Evolutionary conservation across 164 flowering plant species (phyloP).

Genomic region (Paratinospora sagittata): DNA sequence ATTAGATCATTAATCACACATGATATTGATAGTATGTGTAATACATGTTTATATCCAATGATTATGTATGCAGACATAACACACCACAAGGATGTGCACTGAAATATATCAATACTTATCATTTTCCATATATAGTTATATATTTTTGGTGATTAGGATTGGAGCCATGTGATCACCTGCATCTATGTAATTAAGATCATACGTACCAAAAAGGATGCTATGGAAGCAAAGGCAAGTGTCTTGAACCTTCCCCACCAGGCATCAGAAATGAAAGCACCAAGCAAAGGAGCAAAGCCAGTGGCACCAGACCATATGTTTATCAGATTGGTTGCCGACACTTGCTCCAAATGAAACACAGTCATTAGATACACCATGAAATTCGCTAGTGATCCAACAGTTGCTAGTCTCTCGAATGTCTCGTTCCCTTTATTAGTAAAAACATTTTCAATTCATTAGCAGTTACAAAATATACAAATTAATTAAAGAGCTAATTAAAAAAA

Average conservation of each 20-base stretch:
- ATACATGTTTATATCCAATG: too few species aligned
- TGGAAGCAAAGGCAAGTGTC: slow-evolving; percentile 47
- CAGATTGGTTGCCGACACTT: slow-evolving; percentile 42
- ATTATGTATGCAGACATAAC: too few species aligned
- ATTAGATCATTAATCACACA: too few species aligned
- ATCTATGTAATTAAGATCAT: too few species aligned
- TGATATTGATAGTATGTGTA: too few species aligned
- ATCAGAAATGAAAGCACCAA: slow-evolving; percentile 70
- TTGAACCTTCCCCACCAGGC: slow-evolving; percentile 59
- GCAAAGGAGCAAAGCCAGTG: slow-evolving; percentile 42
- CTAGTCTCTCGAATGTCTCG: slow-evolving; percentile 82
- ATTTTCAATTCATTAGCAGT: too few species aligned
- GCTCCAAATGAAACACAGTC: slow-evolving; percentile 47
- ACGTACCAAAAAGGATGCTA: slow-evolving; percentile 49
- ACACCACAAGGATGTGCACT: too few species aligned
- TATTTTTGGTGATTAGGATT: too few species aligned
- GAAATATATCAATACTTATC: too few species aligned
- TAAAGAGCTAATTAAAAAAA: neutral
- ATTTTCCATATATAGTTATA: too few species aligned
- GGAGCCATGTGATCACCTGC: too few species aligned
- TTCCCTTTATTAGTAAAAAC: slow-evolving; percentile 53
- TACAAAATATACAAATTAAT: neutral
- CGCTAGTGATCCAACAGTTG: slow-evolving; percentile 46
- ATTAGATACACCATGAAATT: slow-evolving; percentile 64
- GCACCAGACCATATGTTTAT: slow-evolving; percentile 55